Evolutionary conservation across 495 filamentous ascomycete species (phyloP).

Genomic region (Neurospora sp.): DNA sequence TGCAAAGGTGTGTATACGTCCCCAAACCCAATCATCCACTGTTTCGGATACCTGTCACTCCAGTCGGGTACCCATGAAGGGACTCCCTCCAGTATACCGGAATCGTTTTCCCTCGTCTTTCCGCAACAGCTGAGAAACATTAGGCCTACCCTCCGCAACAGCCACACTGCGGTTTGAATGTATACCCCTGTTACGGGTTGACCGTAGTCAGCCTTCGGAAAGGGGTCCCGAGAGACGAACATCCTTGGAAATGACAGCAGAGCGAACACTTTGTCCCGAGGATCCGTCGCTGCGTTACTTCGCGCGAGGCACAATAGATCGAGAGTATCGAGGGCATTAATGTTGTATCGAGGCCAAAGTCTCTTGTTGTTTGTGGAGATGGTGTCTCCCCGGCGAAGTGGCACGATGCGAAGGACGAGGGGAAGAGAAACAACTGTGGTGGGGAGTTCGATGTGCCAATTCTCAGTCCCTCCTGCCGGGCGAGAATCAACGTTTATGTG

Average conservation of each 20-base stretch:
- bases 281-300: background rate
- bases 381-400: background rate
- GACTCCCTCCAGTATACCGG: background rate
- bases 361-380: background rate
- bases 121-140: background rate
- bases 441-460: background rate
- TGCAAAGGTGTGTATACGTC: background rate
- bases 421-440: background rate
- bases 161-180: background rate
- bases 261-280: background rate
- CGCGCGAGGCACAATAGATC: background rate
- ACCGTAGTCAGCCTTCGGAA: background rate
- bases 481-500: background rate
- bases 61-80: background rate
- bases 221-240: too few relatives aligned
- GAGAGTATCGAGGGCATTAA: background rate
- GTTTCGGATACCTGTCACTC: background rate
- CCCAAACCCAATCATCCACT: background rate
- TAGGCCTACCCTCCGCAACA: background rate
- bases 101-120: background rate
- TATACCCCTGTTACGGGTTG: background rate
- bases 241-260: background rate
- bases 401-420: background rate
- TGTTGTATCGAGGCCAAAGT: background rate
- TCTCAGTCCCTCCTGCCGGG: background rate